Conservation (phyloP, 176 grass and related monocot species). For the Saccharum officinarum region DNA sequence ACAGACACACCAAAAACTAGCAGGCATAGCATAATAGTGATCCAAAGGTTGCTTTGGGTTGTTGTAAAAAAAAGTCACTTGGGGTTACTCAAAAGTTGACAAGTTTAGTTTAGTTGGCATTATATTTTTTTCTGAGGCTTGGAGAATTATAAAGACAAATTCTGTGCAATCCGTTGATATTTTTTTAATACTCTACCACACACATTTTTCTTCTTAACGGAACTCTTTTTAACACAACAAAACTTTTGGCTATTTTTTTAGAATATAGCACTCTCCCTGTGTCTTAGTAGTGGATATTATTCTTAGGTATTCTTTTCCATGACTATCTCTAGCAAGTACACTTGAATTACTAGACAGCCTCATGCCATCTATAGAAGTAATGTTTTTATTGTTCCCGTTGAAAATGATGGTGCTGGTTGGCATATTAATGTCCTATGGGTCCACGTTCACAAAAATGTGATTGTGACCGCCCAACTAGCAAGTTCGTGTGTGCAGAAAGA, state of each 20-base stretch:
- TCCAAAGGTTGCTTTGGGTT: not conserved
- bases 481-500: not conserved
- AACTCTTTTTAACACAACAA: not conserved
- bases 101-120: not conserved
- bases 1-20: not conserved
- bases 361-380: not conserved
- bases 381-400: not conserved
- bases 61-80: not conserved
- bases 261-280: not conserved
- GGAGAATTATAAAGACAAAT: not conserved
- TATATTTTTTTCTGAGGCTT: not conserved
- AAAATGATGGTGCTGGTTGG: constrained; percentile 22
- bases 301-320: too few species aligned
- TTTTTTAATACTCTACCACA: not conserved
- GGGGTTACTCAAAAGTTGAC: not conserved
- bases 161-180: not conserved
- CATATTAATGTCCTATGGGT: constrained; percentile 15
- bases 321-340: constrained; percentile 18
- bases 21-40: not conserved
- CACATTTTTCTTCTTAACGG: not conserved
- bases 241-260: too few species aligned
- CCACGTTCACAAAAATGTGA: constrained; percentile 23
- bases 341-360: not conserved
- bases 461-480: constrained; percentile 26
- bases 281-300: not conserved